Evolutionary conservation across 2,329 filamentous ascomycete genomes (phyloP).

Genomic region (Fusarium graminum): DNA sequence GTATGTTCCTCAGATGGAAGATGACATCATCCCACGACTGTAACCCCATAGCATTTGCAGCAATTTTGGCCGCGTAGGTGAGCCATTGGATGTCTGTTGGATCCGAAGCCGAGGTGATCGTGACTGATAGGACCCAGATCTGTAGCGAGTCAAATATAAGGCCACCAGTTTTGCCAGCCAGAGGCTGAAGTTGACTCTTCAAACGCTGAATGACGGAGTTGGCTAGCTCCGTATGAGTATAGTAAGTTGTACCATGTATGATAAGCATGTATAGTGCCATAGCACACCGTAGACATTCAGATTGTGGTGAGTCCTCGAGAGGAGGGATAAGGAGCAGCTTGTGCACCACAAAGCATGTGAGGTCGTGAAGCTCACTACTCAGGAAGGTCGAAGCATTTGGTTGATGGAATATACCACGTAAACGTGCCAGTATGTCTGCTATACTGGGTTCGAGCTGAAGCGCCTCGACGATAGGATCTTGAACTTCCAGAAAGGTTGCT

Average conservation of each 20-base stretch:
- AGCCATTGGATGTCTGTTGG: constrained; percentile 52
- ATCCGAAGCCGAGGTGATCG: constrained; percentile 54
- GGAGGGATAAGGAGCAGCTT: constrained; percentile 55
- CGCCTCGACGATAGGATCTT: constrained; percentile 26
- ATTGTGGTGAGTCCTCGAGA: constrained; percentile 15
- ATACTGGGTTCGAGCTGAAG: constrained; percentile 54
- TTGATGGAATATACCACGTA: constrained; percentile 59
- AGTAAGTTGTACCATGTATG: constrained; percentile 68
- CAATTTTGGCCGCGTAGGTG: constrained; percentile 36
- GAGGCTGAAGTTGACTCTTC: constrained; percentile 47
- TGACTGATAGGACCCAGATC: constrained; percentile 60
- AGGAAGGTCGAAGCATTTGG: constrained; percentile 49
- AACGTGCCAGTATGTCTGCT: constrained; percentile 57
- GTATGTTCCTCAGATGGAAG: constrained; percentile 20
- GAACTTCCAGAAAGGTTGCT: constrained; percentile 13
- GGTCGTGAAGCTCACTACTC: constrained; percentile 64
- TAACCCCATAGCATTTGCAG: constrained; percentile 17
- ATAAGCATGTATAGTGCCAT: constrained; percentile 65
- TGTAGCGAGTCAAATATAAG: constrained; percentile 47
- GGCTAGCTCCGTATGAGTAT: constrained; percentile 61
- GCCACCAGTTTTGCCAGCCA: constrained; percentile 13
- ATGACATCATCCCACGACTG: constrained; percentile 39
- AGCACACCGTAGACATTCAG: constrained; percentile 62
- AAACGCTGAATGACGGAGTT: constrained; percentile 54
- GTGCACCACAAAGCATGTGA: constrained; percentile 68